A percentile compares a stretch with the other conserved stretches of the same genome.
Conservation (phyloP, 2,329 filamentous ascomycete genomes). For the Ophiosphaerella narmari region DNA sequence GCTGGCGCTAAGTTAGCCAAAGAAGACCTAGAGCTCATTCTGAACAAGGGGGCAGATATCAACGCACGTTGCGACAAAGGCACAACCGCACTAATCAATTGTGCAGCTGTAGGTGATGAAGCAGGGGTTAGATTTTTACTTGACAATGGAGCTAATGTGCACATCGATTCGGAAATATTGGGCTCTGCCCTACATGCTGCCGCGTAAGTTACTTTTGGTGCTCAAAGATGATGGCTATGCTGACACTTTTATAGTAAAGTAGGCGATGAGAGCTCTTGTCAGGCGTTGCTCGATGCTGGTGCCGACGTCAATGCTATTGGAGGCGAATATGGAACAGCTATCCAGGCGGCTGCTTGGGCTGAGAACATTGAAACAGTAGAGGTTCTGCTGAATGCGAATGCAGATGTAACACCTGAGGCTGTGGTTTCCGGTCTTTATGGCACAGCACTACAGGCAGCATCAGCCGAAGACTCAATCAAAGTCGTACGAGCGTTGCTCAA, state of each 20-base stretch:
- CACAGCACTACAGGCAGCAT: conserved; percentile 28
- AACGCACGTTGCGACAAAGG: conserved; percentile 22
- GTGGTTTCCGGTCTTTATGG: conserved; percentile 20
- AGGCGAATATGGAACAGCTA: conserved; percentile 20
- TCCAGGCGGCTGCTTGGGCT: conserved; percentile 21
- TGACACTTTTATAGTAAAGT: conserved; percentile 8
- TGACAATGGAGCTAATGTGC: conserved; percentile 17
- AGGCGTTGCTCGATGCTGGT: conserved; percentile 21
- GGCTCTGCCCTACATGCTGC: conserved; percentile 28
- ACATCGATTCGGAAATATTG: conserved; percentile 16
- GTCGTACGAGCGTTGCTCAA: conserved; percentile 19
- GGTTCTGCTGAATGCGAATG: conserved; percentile 18
- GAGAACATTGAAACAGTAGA: conserved; percentile 19
- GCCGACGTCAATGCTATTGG: conserved; percentile 23
- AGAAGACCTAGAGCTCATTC: conserved; percentile 17
- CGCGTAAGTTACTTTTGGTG: conserved; percentile 13
- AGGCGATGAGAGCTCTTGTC: conserved; percentile 18
- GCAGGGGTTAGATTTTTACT: conserved; percentile 21
- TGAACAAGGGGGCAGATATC: conserved; percentile 25
- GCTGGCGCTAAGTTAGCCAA: conserved; percentile 17
- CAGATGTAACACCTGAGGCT: conserved; percentile 12
- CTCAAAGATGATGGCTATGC: not conserved
- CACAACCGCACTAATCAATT: conserved; percentile 26
- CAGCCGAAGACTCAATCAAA: conserved; percentile 12
- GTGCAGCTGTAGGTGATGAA: conserved; percentile 16